These are phyloP conservation scores for Diaporthe destruens DNA, from an alignment of 2,329 filamentous ascomycete species.

Conservation along the genomic window DNA sequence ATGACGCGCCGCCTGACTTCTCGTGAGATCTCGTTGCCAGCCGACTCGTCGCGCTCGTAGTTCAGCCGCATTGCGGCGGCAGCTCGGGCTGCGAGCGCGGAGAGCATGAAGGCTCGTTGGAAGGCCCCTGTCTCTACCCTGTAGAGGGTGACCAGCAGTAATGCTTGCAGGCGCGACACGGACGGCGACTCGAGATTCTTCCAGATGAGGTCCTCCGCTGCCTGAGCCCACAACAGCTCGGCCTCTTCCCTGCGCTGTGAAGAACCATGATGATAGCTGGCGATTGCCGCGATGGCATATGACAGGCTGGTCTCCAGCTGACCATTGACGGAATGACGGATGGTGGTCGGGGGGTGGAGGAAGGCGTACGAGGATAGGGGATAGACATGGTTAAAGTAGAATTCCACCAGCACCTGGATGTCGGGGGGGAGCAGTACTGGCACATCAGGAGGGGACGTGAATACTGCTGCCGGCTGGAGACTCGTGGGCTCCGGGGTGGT, in stretches of 20 bases:
- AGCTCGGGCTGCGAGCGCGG: constrained; percentile 57
- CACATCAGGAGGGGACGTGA: not conserved
- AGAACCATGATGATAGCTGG: constrained; percentile 35
- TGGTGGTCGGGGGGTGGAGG: constrained; percentile 39
- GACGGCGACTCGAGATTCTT: constrained; percentile 44
- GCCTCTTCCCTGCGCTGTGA: constrained; percentile 24
- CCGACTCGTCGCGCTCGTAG: constrained; percentile 52
- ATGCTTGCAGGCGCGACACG: constrained; percentile 52
- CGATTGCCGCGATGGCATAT: constrained; percentile 39
- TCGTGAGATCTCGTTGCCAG: constrained; percentile 53
- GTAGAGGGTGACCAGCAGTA: constrained; percentile 60
- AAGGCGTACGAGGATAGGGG: constrained; percentile 41
- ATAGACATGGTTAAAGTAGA: constrained; percentile 40
- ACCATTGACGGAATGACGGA: constrained; percentile 37
- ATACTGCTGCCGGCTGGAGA: constrained; percentile 5
- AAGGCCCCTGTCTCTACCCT: constrained; percentile 59
- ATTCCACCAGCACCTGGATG: constrained; percentile 36
- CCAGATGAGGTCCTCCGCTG: constrained; percentile 43
- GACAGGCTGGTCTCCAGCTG: constrained; percentile 32
- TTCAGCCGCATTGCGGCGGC: constrained; percentile 59
- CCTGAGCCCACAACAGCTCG: constrained; percentile 33
- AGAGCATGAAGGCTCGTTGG: constrained; percentile 59
- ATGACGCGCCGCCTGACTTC: constrained; percentile 59
- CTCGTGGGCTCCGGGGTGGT: constrained; percentile 34
- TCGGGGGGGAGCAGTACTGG: constrained; percentile 25